A percentile compares a stretch with the other conserved stretches of the same genome.
phyloP scores from a whole-genome alignment of 1,139 yeast genomes.

The Yamadazyma oceani region DNA sequence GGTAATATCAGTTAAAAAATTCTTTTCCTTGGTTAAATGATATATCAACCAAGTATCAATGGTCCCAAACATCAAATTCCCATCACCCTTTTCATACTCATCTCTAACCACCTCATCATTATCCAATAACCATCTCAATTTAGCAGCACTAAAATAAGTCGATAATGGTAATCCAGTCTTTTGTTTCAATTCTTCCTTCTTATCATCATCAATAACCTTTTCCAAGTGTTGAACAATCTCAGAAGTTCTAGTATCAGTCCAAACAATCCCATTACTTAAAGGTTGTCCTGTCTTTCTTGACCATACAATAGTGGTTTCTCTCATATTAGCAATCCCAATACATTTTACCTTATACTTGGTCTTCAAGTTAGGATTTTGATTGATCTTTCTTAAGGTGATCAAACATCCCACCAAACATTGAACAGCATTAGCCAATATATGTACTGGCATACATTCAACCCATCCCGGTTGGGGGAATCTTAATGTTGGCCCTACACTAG shows the following conservation, averaged over 20 bases:
- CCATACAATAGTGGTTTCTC: constrained; percentile 95
- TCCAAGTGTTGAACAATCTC: constrained; percentile 68
- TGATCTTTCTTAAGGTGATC: constrained; percentile 55
- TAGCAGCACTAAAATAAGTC: constrained; percentile 90
- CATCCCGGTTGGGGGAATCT: constrained; percentile 81
- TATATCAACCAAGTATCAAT: constrained; percentile 93
- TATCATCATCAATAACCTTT: constrained; percentile 57
- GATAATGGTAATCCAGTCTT: constrained; percentile 86
- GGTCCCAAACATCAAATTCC: constrained; percentile 85
- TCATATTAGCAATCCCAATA: constrained; percentile 91
- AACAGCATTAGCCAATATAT: constrained; percentile 78
- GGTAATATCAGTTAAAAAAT: constrained; percentile 82
- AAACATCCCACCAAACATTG: constrained; percentile 71
- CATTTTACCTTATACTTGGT: constrained; percentile 58
- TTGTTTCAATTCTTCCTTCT: constrained; percentile 56
- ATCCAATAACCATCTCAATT: constrained; percentile 86
- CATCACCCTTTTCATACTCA: constrained; percentile 72
- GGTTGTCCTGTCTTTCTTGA: constrained; percentile 81
- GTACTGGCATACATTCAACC: constrained; percentile 94
- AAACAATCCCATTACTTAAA: constrained; percentile 83
- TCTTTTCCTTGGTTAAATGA: constrained; percentile 71
- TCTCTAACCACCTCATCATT: constrained; percentile 68
- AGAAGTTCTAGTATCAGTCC: constrained; percentile 92
- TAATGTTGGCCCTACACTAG: constrained; percentile 65
- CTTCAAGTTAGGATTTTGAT: constrained; percentile 50